Percentiles rank a stretch among this genome's conserved stretches.
phyloP scores from a whole-genome alignment of 805 yeast species.

The Saturnispora silvae region DNA sequence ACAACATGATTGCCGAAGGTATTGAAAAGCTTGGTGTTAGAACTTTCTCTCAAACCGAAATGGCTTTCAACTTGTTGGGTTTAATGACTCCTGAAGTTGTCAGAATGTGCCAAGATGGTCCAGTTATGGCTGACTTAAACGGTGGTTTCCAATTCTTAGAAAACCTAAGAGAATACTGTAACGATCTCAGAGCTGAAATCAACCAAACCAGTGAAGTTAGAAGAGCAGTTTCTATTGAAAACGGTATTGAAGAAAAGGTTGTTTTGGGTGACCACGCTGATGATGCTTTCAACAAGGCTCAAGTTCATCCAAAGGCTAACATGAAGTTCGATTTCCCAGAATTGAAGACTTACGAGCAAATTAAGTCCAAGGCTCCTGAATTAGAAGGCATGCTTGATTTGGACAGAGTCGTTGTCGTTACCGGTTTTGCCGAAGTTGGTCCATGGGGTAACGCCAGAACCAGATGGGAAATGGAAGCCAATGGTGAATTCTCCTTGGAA shows the following conservation, averaged over 20 bases:
- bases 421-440: slow-evolving; percentile 97
- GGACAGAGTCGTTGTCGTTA: slow-evolving; percentile 85
- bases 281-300: slow-evolving; percentile 67
- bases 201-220: slow-evolving; percentile 82
- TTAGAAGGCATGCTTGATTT: slow-evolving; percentile 87
- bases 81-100: slow-evolving; percentile 79
- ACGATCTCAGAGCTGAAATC: slow-evolving; percentile 65
- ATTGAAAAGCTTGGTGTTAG: slow-evolving; percentile 92
- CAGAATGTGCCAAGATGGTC: slow-evolving; percentile 81
- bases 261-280: slow-evolving; percentile 85
- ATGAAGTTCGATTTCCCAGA: slow-evolving; percentile 89
- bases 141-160: slow-evolving; percentile 96
- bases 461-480: slow-evolving; percentile 98
- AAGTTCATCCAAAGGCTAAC: slow-evolving; percentile 88
- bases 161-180: slow-evolving; percentile 81
- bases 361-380: slow-evolving; percentile 59
- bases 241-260: slow-evolving; percentile 76
- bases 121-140: slow-evolving; percentile 95
- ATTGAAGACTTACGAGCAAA: slow-evolving; percentile 64
- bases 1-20: slow-evolving; percentile 96
- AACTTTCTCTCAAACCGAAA: slow-evolving; percentile 96
- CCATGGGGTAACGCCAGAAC: slow-evolving; percentile 99
- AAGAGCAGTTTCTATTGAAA: slow-evolving; percentile 90
- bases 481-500: slow-evolving; percentile 89
- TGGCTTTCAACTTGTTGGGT: slow-evolving; percentile 98